These are phyloP conservation scores for Cladosporium sp. DNA, from an alignment of 2,329 filamentous ascomycete species.

Conservation along the genomic window DNA sequence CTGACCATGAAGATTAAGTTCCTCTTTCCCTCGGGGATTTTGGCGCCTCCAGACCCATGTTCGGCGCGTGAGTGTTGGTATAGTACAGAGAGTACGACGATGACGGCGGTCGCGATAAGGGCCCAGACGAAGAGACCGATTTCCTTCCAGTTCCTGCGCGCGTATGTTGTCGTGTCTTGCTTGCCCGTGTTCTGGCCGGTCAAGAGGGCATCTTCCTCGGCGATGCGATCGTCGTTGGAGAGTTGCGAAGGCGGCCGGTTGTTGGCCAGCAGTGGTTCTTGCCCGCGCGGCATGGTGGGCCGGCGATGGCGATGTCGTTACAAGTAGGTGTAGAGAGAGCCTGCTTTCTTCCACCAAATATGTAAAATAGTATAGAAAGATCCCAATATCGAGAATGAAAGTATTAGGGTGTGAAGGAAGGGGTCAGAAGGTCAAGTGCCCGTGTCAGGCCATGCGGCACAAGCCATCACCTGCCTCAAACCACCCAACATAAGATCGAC, in stretches of 20 bases:
- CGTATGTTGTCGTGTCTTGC: constrained; percentile 24
- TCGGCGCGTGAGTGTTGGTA: constrained; percentile 57
- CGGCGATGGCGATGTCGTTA: background rate
- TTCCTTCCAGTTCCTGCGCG: constrained; percentile 62
- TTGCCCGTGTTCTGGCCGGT: constrained; percentile 46
- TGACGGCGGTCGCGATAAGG: constrained; percentile 68
- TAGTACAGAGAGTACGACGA: constrained; percentile 75
- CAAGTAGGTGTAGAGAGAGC: background rate
- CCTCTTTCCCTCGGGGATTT: constrained; percentile 58
- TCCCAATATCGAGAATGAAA: background rate
- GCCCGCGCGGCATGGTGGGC: constrained; percentile 10
- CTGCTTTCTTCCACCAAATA: too few species aligned
- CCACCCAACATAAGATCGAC: background rate
- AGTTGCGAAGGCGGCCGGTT: constrained; percentile 51
- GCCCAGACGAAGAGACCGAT: constrained; percentile 77
- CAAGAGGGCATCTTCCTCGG: constrained; percentile 57
- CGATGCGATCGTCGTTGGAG: constrained; percentile 48
- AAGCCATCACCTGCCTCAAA: background rate
- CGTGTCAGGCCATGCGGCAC: background rate
- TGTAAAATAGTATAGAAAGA: background rate
- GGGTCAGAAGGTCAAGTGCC: background rate
- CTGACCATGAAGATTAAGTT: constrained; percentile 99
- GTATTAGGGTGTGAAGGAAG: background rate
- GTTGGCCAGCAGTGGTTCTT: constrained; percentile 9
- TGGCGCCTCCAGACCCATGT: constrained; percentile 11